phyloP scores from a whole-genome alignment of 2,329 filamentous ascomycete genomes.

The Hymenoscyphus linearis region DNA sequence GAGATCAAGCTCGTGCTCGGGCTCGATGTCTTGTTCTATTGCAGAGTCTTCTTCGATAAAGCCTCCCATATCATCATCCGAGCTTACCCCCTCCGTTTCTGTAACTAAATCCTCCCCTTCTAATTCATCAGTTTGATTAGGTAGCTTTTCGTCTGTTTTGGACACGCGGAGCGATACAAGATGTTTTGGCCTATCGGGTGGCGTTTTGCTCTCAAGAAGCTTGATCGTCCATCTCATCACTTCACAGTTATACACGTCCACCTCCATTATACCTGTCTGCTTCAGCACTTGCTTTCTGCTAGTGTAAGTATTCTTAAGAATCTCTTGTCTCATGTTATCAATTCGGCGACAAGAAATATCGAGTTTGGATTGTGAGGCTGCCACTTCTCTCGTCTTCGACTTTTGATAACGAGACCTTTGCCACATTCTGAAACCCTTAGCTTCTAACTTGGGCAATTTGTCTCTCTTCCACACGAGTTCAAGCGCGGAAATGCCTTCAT shows the following conservation, averaged over 20 bases:
- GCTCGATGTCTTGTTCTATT: slow-evolving; percentile 7
- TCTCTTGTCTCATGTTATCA: slow-evolving; percentile 46
- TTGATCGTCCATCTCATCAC: slow-evolving; percentile 46
- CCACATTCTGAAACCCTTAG: slow-evolving; percentile 60
- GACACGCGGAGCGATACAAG: background rate
- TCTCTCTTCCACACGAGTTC: slow-evolving; percentile 51
- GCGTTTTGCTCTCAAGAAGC: slow-evolving; percentile 40
- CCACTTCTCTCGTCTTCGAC: slow-evolving; percentile 38
- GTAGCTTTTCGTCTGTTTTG: background rate
- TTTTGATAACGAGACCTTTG: slow-evolving; percentile 41
- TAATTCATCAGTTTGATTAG: slow-evolving; percentile 8
- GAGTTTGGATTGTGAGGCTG: slow-evolving; percentile 39
- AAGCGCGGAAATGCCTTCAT: slow-evolving; percentile 47
- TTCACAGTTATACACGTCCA: slow-evolving; percentile 57
- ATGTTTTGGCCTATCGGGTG: slow-evolving; percentile 32
- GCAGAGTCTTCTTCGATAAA: slow-evolving; percentile 39
- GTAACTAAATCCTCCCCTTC: slow-evolving; percentile 25
- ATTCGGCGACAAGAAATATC: slow-evolving; percentile 46
- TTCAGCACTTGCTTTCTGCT: slow-evolving; percentile 46
- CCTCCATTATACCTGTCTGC: slow-evolving; percentile 56
- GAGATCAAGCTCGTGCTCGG: slow-evolving; percentile 22
- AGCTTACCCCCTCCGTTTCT: slow-evolving; percentile 25
- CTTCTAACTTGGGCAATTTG: slow-evolving; percentile 50
- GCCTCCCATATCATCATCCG: slow-evolving; percentile 41
- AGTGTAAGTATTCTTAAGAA: slow-evolving; percentile 48